A percentile compares a stretch with the other conserved stretches of the same genome.
Conservation (phyloP, 1,139 yeast species). For the Pneumocystis canis region DNA sequence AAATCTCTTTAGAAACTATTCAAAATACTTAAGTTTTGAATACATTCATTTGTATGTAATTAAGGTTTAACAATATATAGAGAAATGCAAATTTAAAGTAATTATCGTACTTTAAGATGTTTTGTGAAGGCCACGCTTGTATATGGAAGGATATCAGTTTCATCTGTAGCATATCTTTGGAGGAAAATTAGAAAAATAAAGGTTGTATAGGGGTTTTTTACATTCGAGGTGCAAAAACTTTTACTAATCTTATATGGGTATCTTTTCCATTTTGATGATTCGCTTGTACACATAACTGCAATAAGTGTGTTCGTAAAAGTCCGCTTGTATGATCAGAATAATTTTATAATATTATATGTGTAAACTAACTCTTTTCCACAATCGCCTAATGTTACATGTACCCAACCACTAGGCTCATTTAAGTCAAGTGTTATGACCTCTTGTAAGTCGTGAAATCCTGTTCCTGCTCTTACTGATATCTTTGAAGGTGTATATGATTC, state of each 20-base stretch:
- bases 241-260: constrained; percentile 68
- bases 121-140: background rate
- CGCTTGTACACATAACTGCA: constrained; percentile 54
- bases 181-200: background rate
- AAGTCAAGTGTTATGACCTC: constrained; percentile 58
- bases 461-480: constrained; percentile 62
- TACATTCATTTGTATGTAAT: background rate
- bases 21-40: background rate
- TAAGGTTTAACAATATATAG: background rate
- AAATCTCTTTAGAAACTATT: background rate
- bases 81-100: background rate
- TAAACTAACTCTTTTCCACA: constrained; percentile 6
- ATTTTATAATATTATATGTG: background rate
- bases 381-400: constrained; percentile 31
- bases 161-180: background rate
- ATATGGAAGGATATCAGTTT: background rate
- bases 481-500: constrained; percentile 86
- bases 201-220: background rate
- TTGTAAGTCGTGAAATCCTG: constrained; percentile 68
- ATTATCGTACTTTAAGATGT: constrained; percentile 1
- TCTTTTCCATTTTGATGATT: constrained; percentile 97
- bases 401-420: constrained; percentile 76
- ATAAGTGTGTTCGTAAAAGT: constrained; percentile 55
- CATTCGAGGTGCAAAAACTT: constrained; percentile 34
- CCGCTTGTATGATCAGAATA: constrained; percentile 21